phyloP scores from a whole-genome alignment of 192 early-diverging fungal species.

The Rhizophagus clarus region DNA sequence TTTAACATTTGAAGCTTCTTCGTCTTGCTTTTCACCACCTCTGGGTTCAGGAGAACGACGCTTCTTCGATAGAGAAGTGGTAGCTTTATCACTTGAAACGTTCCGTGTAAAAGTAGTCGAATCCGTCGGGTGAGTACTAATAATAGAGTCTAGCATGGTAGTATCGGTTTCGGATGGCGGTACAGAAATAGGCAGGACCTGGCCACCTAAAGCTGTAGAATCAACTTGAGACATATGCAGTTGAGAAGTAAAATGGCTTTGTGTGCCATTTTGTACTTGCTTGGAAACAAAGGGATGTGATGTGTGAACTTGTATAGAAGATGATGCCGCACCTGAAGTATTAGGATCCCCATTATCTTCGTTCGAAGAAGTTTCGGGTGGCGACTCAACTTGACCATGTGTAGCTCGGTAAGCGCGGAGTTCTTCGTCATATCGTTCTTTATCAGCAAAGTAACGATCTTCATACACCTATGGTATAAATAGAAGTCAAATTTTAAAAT shows the following conservation, averaged over 20 bases:
- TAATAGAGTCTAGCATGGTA: background rate
- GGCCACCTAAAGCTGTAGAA: background rate
- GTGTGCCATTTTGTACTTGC: background rate
- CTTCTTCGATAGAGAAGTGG: background rate
- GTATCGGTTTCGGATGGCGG: constrained; percentile 5
- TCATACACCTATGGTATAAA: constrained; percentile 25
- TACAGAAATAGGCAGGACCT: background rate
- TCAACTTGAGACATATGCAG: background rate
- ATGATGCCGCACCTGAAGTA: constrained; percentile 2
- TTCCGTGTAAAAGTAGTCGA: background rate
- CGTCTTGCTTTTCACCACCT: background rate
- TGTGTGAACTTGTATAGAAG: constrained; percentile 1
- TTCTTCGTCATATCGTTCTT: constrained; percentile 35
- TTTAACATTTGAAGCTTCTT: background rate
- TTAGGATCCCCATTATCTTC: constrained; percentile 27
- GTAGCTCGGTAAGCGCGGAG: constrained; percentile 29
- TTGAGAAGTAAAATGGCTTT: background rate
- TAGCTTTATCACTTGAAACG: too few relatives aligned
- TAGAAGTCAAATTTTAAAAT: background rate
- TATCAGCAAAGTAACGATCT: constrained; percentile 31
- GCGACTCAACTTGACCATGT: constrained; percentile 28
- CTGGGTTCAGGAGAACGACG: background rate
- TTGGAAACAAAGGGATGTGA: background rate
- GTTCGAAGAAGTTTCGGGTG: constrained; percentile 24
- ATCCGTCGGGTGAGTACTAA: background rate